A percentile compares a stretch with the other conserved stretches of the same genome.
Conservation (phyloP, 2,329 filamentous ascomycete species). For the Cladophialophora carrionii region DNA sequence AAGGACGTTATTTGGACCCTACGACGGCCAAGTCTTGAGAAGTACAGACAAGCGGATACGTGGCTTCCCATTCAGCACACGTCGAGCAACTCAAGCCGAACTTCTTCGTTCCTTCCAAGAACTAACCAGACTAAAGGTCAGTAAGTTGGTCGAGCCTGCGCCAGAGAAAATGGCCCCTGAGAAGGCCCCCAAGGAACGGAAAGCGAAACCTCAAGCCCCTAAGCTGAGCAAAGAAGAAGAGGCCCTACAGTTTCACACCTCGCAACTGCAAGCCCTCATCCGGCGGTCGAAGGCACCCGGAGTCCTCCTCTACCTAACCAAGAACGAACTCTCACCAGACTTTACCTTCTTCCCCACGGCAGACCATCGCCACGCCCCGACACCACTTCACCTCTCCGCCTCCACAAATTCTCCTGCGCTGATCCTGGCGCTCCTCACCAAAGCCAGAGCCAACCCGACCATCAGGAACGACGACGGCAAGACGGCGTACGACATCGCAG, state of each 20-base stretch:
- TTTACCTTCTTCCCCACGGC: conserved; percentile 73
- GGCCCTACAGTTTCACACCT: conserved; percentile 77
- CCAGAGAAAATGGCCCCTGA: conserved; percentile 41
- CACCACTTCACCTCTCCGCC: conserved; percentile 82
- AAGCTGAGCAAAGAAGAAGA: conserved; percentile 84
- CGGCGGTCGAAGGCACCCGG: conserved; percentile 88
- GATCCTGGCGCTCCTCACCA: conserved; percentile 74
- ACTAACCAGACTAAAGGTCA: conserved; percentile 85
- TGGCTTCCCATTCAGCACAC: conserved; percentile 90
- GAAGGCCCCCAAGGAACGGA: conserved; percentile 41
- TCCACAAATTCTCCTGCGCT: conserved; percentile 77
- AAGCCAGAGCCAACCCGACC: conserved; percentile 74
- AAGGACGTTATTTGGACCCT: conserved; percentile 84
- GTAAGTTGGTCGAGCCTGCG: conserved; percentile 59
- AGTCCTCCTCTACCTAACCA: conserved; percentile 78
- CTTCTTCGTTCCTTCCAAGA: conserved; percentile 94
- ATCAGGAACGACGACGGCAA: conserved; percentile 73
- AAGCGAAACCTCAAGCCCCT: conserved; percentile 50
- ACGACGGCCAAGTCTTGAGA: conserved; percentile 82
- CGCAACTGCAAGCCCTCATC: conserved; percentile 84
- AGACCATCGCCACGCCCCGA: conserved; percentile 75
- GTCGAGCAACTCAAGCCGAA: conserved; percentile 88
- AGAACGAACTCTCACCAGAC: conserved; percentile 69
- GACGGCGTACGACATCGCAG: conserved; percentile 82
- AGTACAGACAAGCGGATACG: conserved; percentile 78